Evolutionary conservation across 2,329 filamentous ascomycete species (phyloP).

Genomic region (Helotiales sp.): DNA sequence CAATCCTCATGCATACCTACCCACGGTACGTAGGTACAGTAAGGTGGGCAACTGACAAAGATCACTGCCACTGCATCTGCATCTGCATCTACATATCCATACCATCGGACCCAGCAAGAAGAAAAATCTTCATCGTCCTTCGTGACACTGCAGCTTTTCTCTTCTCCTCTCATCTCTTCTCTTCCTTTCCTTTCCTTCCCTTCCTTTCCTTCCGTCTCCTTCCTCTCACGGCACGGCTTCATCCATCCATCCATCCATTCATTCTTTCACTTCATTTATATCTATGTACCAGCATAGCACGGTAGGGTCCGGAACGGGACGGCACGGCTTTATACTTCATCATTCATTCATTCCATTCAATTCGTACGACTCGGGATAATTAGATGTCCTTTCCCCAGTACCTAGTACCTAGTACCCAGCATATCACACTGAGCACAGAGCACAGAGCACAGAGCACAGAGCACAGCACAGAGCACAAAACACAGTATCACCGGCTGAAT

Average conservation of each 20-base stretch:
- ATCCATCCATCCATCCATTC: not conserved
- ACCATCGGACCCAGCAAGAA: not conserved
- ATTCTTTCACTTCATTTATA: no score
- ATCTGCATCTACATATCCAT: not conserved
- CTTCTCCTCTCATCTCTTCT: not conserved
- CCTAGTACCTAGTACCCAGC: no score
- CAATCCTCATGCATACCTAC: not conserved
- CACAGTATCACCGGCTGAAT: not conserved
- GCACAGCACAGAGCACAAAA: no score
- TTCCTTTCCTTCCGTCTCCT: no score
- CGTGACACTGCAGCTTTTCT: no score
- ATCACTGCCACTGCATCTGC: not conserved
- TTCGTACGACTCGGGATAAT: not conserved
- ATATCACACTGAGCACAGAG: not conserved
- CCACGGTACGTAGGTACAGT: no score
- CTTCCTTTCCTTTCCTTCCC: not conserved
- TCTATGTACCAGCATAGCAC: no score
- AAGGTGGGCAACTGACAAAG: not conserved
- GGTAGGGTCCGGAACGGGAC: not conserved
- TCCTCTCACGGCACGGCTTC: not conserved
- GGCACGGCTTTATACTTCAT: not conserved
- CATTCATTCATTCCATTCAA: no score
- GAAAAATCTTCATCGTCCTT: not conserved
- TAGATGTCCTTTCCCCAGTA: not conserved
- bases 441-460: not conserved